These are phyloP conservation scores for Mortierella sp. DNA, from an alignment of 371 early-diverging fungal species.

Conservation along the genomic window DNA sequence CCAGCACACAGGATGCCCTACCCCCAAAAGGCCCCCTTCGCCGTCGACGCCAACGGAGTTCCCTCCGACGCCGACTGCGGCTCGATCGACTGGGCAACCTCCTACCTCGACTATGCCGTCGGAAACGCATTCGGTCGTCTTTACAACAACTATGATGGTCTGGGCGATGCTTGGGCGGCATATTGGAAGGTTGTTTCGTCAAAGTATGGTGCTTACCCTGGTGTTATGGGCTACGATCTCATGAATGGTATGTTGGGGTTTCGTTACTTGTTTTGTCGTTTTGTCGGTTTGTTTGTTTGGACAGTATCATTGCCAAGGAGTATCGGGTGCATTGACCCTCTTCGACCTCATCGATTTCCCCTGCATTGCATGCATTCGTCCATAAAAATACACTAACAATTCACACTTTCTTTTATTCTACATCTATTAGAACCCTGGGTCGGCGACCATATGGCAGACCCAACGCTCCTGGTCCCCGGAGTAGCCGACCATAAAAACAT, in stretches of 20 bases:
- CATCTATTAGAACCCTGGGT: slow-evolving; percentile 66
- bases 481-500: slow-evolving; percentile 58
- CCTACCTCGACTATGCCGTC: slow-evolving; percentile 62
- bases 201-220: slow-evolving; percentile 58
- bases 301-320: too few relatives aligned
- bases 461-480: slow-evolving; percentile 57
- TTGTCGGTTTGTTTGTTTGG: neutral
- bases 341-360: neutral
- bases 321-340: neutral
- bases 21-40: slow-evolving; percentile 60
- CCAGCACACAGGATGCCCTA: slow-evolving; percentile 56
- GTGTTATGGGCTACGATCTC: slow-evolving; percentile 71
- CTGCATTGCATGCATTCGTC: neutral
- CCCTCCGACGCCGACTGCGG: slow-evolving; percentile 59
- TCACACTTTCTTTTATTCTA: neutral
- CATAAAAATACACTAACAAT: neutral
- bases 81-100: slow-evolving; percentile 63
- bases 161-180: slow-evolving; percentile 63
- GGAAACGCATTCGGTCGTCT: slow-evolving; percentile 66
- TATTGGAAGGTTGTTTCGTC: slow-evolving; percentile 66
- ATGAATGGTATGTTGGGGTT: slow-evolving; percentile 58
- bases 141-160: slow-evolving; percentile 65
- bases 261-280: too few relatives aligned
- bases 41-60: slow-evolving; percentile 60
- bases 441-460: slow-evolving; percentile 62